Conservation (phyloP, 2,329 filamentous ascomycete species). For the Aspergillus novofumigatus region DNA sequence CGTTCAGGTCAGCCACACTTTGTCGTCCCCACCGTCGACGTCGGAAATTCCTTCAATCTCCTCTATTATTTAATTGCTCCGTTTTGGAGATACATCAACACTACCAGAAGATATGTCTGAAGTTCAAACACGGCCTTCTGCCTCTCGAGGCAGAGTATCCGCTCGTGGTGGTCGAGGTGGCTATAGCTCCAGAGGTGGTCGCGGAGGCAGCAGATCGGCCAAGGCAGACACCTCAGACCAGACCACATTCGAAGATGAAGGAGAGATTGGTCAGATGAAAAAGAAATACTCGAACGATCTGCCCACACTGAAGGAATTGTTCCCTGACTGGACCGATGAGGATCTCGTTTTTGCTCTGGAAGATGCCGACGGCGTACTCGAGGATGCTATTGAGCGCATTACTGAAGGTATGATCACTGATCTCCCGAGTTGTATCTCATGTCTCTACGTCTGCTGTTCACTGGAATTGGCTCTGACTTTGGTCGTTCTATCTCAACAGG, state of each 20-base stretch:
- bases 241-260: conserved; percentile 70
- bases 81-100: conserved; percentile 24
- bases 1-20: conserved; percentile 29
- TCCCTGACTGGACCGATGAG: conserved; percentile 91
- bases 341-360: conserved; percentile 90
- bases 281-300: conserved; percentile 80
- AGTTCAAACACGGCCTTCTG: conserved; percentile 76
- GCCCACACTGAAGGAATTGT: conserved; percentile 81
- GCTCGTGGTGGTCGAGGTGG: conserved; percentile 79
- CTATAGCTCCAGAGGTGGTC: conserved; percentile 65
- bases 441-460: neutral
- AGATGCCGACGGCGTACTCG: conserved; percentile 57
- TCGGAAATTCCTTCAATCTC: conserved; percentile 22
- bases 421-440: neutral
- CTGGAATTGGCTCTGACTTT: conserved; percentile 10
- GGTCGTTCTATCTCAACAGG: conserved; percentile 28
- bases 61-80: conserved; percentile 25
- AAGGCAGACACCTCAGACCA: conserved; percentile 71
- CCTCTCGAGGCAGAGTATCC: conserved; percentile 84
- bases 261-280: conserved; percentile 87
- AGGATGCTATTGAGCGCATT: conserved; percentile 48
- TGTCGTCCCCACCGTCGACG: conserved; percentile 25
- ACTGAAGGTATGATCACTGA: conserved; percentile 40
- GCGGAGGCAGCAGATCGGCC: conserved; percentile 62
- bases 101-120: conserved; percentile 75